Evolutionary conservation across 176 grass and related monocot species (phyloP), one percentile per base, ranked within the genome.

Genomic region (Carex parvula): DNA sequence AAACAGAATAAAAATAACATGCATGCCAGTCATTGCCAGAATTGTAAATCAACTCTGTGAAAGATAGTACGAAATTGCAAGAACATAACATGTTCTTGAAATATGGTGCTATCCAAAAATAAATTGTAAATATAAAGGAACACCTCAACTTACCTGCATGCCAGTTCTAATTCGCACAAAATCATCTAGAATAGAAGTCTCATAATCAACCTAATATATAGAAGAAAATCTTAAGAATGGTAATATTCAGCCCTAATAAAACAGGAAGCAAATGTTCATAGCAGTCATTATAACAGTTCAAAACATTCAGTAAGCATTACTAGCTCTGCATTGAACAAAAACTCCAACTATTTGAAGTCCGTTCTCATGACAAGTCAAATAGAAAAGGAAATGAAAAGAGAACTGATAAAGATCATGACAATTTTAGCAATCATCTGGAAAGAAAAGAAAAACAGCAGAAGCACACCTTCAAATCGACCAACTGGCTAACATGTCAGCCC

Each of bases 391-490:
- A 46, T 69, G 4, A 50, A 74, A 10, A 54, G 44, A 5, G 16
- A 21, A 70, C 18, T 33, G 61, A 33, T 80, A 63, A 71, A 60
- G 39, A 70, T 11, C 37, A 58, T 41, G 26, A 70, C n/a, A 78
- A 57, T 24, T 17, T 83, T n/a, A 83, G 44, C 41, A 46, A 79
- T 59, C n/a, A 63, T 84, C 41, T 54, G 1, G 18, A 48, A 76
- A 81, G 8, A 87, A 79, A 86, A 52, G 58, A 81, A 82, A 83
- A 58, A 71, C 77, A 88, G 85, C 46, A 63, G 32, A 90, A 86
- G 64, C 26, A n/a, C n/a, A 97, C 92, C 92, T 94, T 90, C 61
- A 97, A 91, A 87, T 71, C 83, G 79, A 92, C 88, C 89, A 97
- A 87, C 70, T 33, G 85, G 17, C 80, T 88, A 85, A 85, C 73